phyloP scores from a whole-genome alignment of 2,329 filamentous ascomycete species.

The Triangularia verruculosa region DNA sequence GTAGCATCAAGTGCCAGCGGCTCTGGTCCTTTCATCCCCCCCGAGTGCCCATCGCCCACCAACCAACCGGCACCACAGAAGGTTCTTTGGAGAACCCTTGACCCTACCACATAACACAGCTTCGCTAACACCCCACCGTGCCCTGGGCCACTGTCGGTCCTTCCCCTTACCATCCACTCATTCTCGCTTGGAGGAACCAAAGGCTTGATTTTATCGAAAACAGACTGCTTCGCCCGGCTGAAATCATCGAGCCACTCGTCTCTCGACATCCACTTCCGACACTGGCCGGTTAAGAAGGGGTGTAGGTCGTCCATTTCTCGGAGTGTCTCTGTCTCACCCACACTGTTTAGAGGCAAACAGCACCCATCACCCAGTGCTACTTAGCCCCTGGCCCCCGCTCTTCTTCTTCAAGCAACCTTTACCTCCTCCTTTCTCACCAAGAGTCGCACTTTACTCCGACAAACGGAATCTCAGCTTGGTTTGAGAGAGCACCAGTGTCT shows the following conservation, averaged over 20 bases:
- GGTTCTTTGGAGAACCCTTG: constrained; percentile 28
- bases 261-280: constrained; percentile 22
- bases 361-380: constrained; percentile 8
- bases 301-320: constrained; percentile 1
- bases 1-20: constrained; percentile 22
- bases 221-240: constrained; percentile 25
- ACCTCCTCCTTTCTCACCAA: constrained; percentile 8
- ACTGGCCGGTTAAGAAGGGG: constrained; percentile 25
- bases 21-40: constrained; percentile 19
- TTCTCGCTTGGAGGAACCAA: constrained; percentile 25
- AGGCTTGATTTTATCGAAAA: constrained; percentile 22
- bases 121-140: constrained; percentile 29
- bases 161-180: constrained; percentile 23
- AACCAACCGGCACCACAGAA: constrained; percentile 24
- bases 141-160: constrained; percentile 22
- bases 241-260: constrained; percentile 27
- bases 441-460: constrained; percentile 9
- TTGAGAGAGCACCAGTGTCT: neutral
- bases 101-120: constrained; percentile 31
- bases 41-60: constrained; percentile 17
- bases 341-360: constrained; percentile 18
- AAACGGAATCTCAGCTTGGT: neutral
- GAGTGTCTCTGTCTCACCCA: constrained; percentile 9
- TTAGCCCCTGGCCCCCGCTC: constrained; percentile 7
- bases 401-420: constrained; percentile 5